Conservation (phyloP, 1,284 basidiomycete genomes). For the Chiua sp. region DNA sequence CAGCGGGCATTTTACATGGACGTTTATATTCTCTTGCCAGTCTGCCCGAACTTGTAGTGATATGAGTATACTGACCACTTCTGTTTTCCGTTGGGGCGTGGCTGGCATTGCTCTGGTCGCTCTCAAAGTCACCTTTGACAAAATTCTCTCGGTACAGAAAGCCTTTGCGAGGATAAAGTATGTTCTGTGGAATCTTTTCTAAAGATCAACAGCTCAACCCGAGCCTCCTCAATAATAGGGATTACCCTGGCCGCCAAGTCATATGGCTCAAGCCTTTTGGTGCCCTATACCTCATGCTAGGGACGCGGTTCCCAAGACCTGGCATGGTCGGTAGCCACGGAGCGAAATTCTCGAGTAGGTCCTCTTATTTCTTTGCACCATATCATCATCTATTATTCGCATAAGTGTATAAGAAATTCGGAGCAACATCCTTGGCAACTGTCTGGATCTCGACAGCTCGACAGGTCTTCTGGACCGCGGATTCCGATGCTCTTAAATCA, state of each 20-base stretch:
- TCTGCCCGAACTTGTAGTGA: too few relatives aligned
- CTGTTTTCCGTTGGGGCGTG: constrained; percentile 17
- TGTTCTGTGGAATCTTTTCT: background rate
- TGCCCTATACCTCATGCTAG: constrained; percentile 27
- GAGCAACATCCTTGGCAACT: constrained; percentile 44
- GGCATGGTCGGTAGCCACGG: constrained; percentile 39
- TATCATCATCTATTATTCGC: background rate
- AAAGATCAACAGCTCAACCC: background rate
- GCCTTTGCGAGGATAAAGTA: constrained; percentile 33
- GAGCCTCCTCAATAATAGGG: constrained; percentile 9
- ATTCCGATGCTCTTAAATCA: constrained; percentile 45
- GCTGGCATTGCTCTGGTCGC: constrained; percentile 9
- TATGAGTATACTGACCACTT: background rate
- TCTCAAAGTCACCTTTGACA: constrained; percentile 18
- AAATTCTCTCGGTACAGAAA: constrained; percentile 11
- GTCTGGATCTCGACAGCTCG: constrained; percentile 33
- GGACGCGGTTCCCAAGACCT: constrained; percentile 39
- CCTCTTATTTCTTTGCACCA: background rate
- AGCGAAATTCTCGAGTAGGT: constrained; percentile 41
- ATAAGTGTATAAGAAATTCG: constrained; percentile 43
- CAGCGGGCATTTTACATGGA: too few relatives aligned
- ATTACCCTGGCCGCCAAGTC: constrained; percentile 22
- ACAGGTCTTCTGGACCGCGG: constrained; percentile 45
- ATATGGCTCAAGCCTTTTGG: constrained; percentile 42
- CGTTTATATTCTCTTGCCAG: too few relatives aligned